phyloP scores from a whole-genome alignment of 345 rosid genomes.

The Citrus sinensis region DVS_A1.0 CM039169.1:2422001-2422500 shows the following conservation, averaged over 20 bases:
- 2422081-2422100: constrained; percentile 71
- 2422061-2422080: constrained; percentile 59
- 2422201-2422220: constrained; percentile 78
- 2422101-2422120: constrained; percentile 80
- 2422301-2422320: constrained; percentile 57
- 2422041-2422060: constrained; percentile 85
- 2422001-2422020: constrained; percentile 61
- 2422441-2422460: constrained; percentile 66
- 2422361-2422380: constrained; percentile 60
- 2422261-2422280: constrained; percentile 62
- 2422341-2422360: constrained; percentile 68
- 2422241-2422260: constrained; percentile 81
- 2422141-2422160: constrained; percentile 73
- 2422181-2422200: constrained; percentile 77
- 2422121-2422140: constrained; percentile 90
- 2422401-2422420: constrained; percentile 87
- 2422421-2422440: constrained; percentile 53
- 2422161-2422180: constrained; percentile 62
- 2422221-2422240: constrained; percentile 79
- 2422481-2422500: constrained; percentile 68
- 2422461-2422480: constrained; percentile 75
- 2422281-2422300: constrained; percentile 73
- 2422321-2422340: constrained; percentile 72
- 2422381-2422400: constrained; percentile 67
- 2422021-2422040: constrained; percentile 80